Evolutionary conservation across 2,329 filamentous ascomycete species (phyloP), one percentile per base, ranked within the genome.

Genomic region (Hymenoscyphus repandus): DNA sequence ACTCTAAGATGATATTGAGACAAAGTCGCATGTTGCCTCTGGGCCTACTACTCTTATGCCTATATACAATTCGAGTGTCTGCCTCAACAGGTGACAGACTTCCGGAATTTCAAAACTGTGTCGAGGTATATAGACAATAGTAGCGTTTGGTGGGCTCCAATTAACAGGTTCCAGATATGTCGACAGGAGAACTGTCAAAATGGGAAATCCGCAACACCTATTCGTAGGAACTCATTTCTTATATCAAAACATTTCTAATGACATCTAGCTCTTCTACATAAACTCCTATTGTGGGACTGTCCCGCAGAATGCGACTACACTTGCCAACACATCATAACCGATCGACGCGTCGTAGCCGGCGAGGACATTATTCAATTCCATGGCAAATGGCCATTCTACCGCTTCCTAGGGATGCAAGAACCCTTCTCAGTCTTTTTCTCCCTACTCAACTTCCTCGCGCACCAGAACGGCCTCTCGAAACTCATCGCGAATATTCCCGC

Each of bases 381-480:
- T 73, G 93, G 93, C 31, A 99, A 99, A 79, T 99, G 93, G 93
- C 93, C 93, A 36, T 99, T 99, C 72, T 77, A 85, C 69, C 88
- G 93, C 59, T 79, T 96, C 64, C 71, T 95, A 48, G 93, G 93
- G 68, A 86, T 96, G 74, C 93, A 99, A 72, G 93, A 99, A 73
- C 90, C 92, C 52, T 90, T 91, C 68, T 90, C 85, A 45, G 92
- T 97, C 59, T 75, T 96, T 65, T 99, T 96, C 77, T 95, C 88
- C 58, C 76, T 96, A 46, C 80, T 95, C 65, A 99, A 99, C 76
- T 85, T 93, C 64, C 79, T 85, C 60, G 92, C 91, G 12, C 93
- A 99, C 73, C 80, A 82, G 66, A 71, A 82, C 60, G 93, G 93
- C 53, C 81, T 96, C 58, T 69, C 74, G 49, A 83, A 85, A 63